These are phyloP conservation scores for Lepidium africanum DNA, from an alignment of 345 rosid genomes.

Conservation along the genomic window DNA sequence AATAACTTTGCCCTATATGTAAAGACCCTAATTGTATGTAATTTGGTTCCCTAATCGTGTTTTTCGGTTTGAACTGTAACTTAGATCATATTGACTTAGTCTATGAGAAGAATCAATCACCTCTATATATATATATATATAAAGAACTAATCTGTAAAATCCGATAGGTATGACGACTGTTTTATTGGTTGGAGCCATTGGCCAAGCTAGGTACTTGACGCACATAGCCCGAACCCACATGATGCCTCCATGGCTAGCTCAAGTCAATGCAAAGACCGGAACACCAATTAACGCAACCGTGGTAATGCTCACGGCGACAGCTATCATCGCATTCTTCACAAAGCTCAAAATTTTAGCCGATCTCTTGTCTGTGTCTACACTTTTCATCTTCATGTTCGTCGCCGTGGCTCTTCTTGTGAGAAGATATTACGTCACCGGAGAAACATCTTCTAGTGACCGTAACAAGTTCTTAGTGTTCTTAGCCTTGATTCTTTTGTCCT, in stretches of 20 bases:
- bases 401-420: slow-evolving; percentile 69
- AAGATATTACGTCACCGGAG: slow-evolving; percentile 57
- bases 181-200: slow-evolving; percentile 58
- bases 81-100: not conserved
- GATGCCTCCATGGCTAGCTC: slow-evolving; percentile 87
- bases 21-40: not conserved
- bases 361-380: slow-evolving; percentile 65
- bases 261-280: slow-evolving; percentile 52
- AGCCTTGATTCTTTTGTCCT: slow-evolving; percentile 38
- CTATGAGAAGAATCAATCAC: not conserved
- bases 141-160: not conserved
- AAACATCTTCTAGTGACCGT: slow-evolving; percentile 35
- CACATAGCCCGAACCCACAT: slow-evolving; percentile 89
- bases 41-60: not conserved
- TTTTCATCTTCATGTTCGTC: slow-evolving; percentile 77
- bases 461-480: slow-evolving; percentile 42
- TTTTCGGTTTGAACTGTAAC: not conserved
- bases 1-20: slow-evolving; percentile 17
- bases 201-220: slow-evolving; percentile 78
- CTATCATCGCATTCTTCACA: slow-evolving; percentile 65
- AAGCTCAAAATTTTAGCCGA: slow-evolving; percentile 45
- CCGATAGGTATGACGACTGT: slow-evolving; percentile 64
- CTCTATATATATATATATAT: too few species aligned
- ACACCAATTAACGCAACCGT: slow-evolving; percentile 71
- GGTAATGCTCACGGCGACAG: slow-evolving; percentile 50